These are phyloP conservation scores for Hypomontagnella monticulosa DNA, from an alignment of 495 filamentous ascomycete genomes.

Conservation along the genomic window DNA sequence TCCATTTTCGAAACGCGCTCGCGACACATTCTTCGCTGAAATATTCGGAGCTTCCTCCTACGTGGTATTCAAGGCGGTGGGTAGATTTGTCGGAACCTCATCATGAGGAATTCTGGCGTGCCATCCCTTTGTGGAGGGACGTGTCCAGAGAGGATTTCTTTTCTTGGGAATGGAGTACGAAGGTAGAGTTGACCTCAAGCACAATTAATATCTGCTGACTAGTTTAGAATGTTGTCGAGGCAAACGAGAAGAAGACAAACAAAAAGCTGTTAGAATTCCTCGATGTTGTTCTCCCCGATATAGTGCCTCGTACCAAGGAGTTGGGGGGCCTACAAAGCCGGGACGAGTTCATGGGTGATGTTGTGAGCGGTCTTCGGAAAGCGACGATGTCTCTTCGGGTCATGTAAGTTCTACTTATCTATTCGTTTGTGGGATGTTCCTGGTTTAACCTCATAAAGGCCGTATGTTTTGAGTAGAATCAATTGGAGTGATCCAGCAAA, in stretches of 20 bases:
- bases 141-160: constrained; percentile 29
- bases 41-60: background rate
- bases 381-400: constrained; percentile 65
- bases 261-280: constrained; percentile 43
- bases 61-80: background rate
- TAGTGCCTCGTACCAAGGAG: constrained; percentile 48
- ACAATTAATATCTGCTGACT: background rate
- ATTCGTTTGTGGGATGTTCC: background rate
- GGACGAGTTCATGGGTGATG: constrained; percentile 62
- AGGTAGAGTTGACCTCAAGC: constrained; percentile 17
- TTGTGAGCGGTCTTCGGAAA: constrained; percentile 55
- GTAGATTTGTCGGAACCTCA: background rate
- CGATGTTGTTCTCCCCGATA: constrained; percentile 54
- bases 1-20: background rate
- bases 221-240: constrained; percentile 36
- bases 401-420: constrained; percentile 46
- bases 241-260: constrained; percentile 6
- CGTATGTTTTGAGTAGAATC: constrained; percentile 62
- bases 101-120: constrained; percentile 33
- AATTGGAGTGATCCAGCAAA: constrained; percentile 65
- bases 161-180: constrained; percentile 39
- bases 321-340: constrained; percentile 51
- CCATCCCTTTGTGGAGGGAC: constrained; percentile 25
- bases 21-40: background rate
- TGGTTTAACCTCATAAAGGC: constrained; percentile 49